These are phyloP conservation scores for Cardiospermum halicacabum DNA, from an alignment of 345 rosid species.

Conservation along the genomic window DNA sequence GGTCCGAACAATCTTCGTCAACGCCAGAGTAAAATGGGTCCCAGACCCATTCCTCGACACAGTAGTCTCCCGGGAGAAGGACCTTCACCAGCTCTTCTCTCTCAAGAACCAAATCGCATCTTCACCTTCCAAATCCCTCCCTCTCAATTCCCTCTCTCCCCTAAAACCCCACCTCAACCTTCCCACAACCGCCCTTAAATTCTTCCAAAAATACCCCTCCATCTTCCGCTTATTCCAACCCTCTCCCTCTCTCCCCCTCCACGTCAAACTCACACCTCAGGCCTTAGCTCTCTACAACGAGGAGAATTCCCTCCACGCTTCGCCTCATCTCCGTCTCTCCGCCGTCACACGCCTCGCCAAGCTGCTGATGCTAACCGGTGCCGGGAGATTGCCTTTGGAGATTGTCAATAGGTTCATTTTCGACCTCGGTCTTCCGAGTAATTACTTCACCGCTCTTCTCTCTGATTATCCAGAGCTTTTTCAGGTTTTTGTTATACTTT, in stretches of 20 bases:
- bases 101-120: constrained; percentile 59
- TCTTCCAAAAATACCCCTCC: constrained; percentile 43
- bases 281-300: constrained; percentile 47
- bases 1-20: constrained; percentile 42
- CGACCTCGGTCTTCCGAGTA: constrained; percentile 72
- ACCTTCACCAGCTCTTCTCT: constrained; percentile 50
- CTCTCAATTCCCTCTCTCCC: constrained; percentile 54
- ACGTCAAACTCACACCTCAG: constrained; percentile 51
- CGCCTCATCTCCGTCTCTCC: constrained; percentile 25
- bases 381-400: constrained; percentile 43
- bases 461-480: constrained; percentile 72
- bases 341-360: constrained; percentile 46
- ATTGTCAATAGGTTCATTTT: constrained; percentile 51
- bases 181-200: constrained; percentile 30
- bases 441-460: constrained; percentile 52
- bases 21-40: constrained; percentile 73
- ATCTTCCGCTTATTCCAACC: constrained; percentile 68
- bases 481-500: constrained; percentile 16
- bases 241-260: constrained; percentile 59
- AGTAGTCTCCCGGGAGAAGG: constrained; percentile 49
- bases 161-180: constrained; percentile 54
- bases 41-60: constrained; percentile 55
- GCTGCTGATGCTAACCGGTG: constrained; percentile 58
- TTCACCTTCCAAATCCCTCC: constrained; percentile 52
- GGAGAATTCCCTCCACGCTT: constrained; percentile 42